Conservation (phyloP, 2,329 filamentous ascomycete genomes). For the Pyrenochaeta sp. region DNA sequence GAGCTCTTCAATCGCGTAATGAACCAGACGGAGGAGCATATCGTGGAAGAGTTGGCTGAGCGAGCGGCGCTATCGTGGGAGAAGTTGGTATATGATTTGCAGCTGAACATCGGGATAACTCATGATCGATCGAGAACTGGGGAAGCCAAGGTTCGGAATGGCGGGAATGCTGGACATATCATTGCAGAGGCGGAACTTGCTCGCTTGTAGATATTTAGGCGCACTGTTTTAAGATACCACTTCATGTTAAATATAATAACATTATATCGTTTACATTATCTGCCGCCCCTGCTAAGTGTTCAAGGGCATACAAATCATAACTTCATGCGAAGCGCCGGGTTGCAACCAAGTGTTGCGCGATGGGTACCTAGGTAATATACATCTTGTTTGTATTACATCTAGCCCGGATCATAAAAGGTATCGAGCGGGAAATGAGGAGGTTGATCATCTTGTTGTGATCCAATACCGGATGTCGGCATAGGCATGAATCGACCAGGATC, state of each 20-base stretch:
- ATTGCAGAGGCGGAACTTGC: conserved; percentile 6
- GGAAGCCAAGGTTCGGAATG: not conserved
- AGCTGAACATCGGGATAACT: conserved; percentile 18
- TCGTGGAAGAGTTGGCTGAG: conserved; percentile 63
- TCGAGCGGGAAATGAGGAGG: conserved; percentile 27
- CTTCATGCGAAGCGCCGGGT: no score
- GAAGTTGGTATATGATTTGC: conserved; percentile 54
- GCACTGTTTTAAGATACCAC: not conserved
- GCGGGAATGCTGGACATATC: not conserved
- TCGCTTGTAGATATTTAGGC: conserved; percentile 3
- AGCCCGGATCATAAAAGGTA: conserved; percentile 28
- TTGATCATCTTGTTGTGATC: conserved; percentile 22
- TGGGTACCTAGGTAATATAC: not conserved
- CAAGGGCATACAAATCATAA: no score
- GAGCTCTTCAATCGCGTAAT: conserved; percentile 73
- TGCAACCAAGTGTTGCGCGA: no score
- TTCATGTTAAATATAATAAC: not conserved
- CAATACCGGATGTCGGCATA: conserved; percentile 36
- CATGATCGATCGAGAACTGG: not conserved
- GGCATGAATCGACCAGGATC: conserved; percentile 50
- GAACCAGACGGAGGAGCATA: conserved; percentile 58
- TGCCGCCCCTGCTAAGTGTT: no score
- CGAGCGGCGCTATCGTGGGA: conserved; percentile 62
- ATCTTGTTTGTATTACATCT: conserved; percentile 1
- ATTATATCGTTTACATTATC: not conserved